These are phyloP conservation scores for Tubosaeta sp. DNA, from an alignment of 768 basidiomycete species.

Conservation along the genomic window DNA sequence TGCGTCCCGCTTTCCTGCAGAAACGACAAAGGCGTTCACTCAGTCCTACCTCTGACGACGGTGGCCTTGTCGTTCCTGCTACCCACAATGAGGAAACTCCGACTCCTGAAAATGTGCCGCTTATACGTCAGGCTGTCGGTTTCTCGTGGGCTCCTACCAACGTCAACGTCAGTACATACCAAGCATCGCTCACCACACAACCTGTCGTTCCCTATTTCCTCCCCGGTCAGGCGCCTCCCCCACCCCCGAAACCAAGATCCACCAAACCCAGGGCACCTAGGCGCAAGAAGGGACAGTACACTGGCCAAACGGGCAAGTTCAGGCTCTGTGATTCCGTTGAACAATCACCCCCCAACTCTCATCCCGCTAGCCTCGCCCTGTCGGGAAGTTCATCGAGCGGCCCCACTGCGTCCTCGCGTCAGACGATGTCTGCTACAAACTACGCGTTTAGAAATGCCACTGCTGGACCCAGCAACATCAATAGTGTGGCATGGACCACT, in stretches of 20 bases:
- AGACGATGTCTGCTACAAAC: constrained; percentile 2
- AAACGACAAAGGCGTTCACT: constrained; percentile 44
- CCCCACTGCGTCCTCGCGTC: background rate
- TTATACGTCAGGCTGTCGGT: constrained; percentile 58
- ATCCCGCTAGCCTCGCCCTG: constrained; percentile 32
- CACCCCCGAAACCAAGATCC: constrained; percentile 23
- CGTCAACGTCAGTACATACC: constrained; percentile 29
- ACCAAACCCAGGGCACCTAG: constrained; percentile 23
- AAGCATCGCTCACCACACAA: constrained; percentile 21
- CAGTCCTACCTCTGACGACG: constrained; percentile 53
- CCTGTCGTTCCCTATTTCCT: constrained; percentile 37
- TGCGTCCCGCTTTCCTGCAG: constrained; percentile 21
- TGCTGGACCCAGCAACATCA: constrained; percentile 1
- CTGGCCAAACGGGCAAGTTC: constrained; percentile 47
- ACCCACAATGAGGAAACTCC: constrained; percentile 43
- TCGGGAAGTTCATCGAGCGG: constrained; percentile 12
- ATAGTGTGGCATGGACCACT: background rate
- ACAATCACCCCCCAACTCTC: constrained; percentile 10
- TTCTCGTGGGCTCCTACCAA: constrained; percentile 38
- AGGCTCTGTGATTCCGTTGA: constrained; percentile 34
- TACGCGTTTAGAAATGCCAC: constrained; percentile 2
- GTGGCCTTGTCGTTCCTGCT: constrained; percentile 35
- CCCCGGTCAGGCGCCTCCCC: constrained; percentile 45
- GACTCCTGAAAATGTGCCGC: constrained; percentile 42
- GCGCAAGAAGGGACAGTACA: constrained; percentile 39